Conservation (phyloP, 495 filamentous ascomycete genomes). For the Bryoglossum gracile region DNA sequence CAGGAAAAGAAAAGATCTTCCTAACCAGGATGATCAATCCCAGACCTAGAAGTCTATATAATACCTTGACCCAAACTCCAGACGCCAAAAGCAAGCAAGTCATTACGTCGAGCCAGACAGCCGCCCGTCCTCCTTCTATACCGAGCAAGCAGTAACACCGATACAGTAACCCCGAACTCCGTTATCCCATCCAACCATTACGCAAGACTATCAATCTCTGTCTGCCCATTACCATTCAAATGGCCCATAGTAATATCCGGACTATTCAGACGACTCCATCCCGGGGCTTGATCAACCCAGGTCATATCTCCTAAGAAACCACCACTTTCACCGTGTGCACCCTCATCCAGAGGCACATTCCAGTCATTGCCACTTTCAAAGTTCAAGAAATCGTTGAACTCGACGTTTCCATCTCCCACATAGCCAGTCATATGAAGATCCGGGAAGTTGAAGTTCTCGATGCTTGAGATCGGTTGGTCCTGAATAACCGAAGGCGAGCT, state of each 20-base stretch:
- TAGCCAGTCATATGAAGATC: not conserved
- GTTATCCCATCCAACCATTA: too few species aligned
- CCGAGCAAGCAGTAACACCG: too few species aligned
- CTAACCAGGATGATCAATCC: too few species aligned
- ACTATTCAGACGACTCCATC: conserved; percentile 20
- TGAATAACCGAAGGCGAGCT: not conserved
- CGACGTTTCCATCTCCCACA: conserved; percentile 2
- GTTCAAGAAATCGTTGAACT: conserved; percentile 21
- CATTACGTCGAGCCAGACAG: too few species aligned
- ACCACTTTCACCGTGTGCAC: conserved; percentile 22
- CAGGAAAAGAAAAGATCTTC: too few species aligned
- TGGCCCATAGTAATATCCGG: not conserved
- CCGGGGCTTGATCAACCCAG: conserved; percentile 20
- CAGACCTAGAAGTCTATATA: too few species aligned
- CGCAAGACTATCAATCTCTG: too few species aligned
- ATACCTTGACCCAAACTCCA: too few species aligned
- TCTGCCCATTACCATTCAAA: not conserved
- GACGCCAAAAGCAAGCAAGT: too few species aligned
- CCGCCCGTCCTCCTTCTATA: too few species aligned
- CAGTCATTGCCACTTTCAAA: conserved; percentile 21
- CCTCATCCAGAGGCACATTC: conserved; percentile 21
- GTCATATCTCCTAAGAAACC: conserved; percentile 22
- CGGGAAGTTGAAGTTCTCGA: not conserved
- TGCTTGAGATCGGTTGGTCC: not conserved
- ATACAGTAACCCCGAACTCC: too few species aligned